A percentile compares a stretch with the other conserved stretches of the same genome.
Conservation (phyloP, 139 green algal species). For the Coelastrella sp. region DNA sequence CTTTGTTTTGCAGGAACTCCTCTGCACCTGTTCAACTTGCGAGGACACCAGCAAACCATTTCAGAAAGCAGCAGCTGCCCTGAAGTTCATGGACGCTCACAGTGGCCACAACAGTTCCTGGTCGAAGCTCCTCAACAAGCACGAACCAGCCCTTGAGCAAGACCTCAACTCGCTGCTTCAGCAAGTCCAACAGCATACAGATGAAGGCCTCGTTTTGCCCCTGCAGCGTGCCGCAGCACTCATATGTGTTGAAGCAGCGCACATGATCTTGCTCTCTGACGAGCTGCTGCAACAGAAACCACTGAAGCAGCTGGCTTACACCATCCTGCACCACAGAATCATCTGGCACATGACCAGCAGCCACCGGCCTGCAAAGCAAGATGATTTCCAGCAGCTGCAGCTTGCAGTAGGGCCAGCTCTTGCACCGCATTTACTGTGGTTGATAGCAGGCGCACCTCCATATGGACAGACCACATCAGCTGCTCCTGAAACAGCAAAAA, state of each 20-base stretch:
- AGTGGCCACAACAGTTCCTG: neutral
- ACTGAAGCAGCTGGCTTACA: neutral
- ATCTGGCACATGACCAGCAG: conserved; percentile 28
- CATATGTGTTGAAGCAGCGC: conserved; percentile 12
- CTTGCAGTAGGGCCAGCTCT: neutral
- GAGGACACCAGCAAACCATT: conserved; percentile 11
- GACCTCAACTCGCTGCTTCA: neutral
- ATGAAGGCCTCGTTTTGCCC: neutral
- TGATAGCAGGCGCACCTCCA: neutral
- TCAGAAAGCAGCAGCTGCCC: neutral
- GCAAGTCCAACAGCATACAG: conserved; percentile 21
- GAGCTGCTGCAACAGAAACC: neutral
- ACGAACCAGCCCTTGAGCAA: neutral
- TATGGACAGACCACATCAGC: neutral
- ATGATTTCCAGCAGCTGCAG: neutral
- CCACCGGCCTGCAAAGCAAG: conserved; percentile 8
- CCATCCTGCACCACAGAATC: conserved; percentile 7
- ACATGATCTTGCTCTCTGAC: neutral
- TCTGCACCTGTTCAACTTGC: conserved; percentile 1
- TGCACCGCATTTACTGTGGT: conserved; percentile 4
- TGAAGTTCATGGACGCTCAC: conserved; percentile 28
- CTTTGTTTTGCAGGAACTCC: neutral
- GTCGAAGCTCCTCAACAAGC: neutral
- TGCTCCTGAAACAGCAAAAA: neutral
- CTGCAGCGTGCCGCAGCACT: conserved; percentile 15